Percentiles rank a stretch among this genome's conserved stretches.
These are phyloP conservation scores for Dryas octopetala DNA, from an alignment of 306 rosid genomes.

Conservation along the genomic window DNA sequence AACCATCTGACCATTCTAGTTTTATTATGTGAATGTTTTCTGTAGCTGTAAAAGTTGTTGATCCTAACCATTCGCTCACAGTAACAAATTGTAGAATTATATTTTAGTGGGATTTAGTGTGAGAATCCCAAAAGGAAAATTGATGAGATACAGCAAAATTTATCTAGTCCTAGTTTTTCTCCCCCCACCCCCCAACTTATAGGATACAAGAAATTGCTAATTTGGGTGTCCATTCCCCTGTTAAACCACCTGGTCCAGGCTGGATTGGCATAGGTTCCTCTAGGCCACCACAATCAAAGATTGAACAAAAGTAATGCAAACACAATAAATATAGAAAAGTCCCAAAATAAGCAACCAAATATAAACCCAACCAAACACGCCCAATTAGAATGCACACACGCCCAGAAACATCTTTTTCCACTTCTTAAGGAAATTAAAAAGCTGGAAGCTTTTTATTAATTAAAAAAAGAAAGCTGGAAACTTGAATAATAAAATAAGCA, in stretches of 20 bases:
- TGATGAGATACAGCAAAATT: background rate
- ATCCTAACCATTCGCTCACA: background rate
- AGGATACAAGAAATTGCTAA: no score
- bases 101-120: background rate
- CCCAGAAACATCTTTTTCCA: background rate
- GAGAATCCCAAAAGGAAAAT: background rate
- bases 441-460: background rate
- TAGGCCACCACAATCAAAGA: background rate
- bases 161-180: background rate
- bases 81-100: background rate
- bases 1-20: background rate
- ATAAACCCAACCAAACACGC: background rate
- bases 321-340: background rate
- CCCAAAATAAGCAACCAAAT: slow-evolving; percentile 5
- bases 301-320: background rate
- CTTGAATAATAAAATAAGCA: background rate
- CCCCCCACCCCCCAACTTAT: no score
- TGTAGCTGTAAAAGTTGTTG: background rate
- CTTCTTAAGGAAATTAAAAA: background rate
- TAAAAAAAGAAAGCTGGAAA: background rate
- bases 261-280: background rate
- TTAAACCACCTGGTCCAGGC: background rate
- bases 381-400: background rate
- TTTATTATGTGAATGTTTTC: background rate
- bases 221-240: background rate